Base-by-base conservation (phyloP, 192 early-diverging fungal species). In the Backusella morwellensis region DNA sequence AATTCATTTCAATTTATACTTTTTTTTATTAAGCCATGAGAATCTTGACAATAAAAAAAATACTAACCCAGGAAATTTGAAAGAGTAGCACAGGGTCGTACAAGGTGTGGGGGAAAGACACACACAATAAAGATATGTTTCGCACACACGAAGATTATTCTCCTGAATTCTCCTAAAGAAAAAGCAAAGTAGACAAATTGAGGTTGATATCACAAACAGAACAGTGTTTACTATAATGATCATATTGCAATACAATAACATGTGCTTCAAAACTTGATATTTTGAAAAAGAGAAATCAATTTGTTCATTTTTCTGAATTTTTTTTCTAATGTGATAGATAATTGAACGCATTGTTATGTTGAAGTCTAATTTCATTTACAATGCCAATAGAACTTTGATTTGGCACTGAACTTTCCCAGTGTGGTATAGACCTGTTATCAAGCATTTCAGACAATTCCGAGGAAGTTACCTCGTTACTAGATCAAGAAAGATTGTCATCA, bases 81-180 rank as follows among this genome's bases (percentile, higher is more conserved):
- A 63, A 14, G 56, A 63, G 56, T 63, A 26, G 26, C 11, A 63
- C 56, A 63, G 9, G 26, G 56, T 63, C 23, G 26, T 14, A 63
- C 56, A 12, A 63, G 7, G 56, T 63, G 56, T 63, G 56, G 56
- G 52, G 56, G 26, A 63, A 63, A n/a, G 23, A 50, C 26, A 5
- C 21, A 56, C 56, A 63, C 11, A 63, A 63, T 63, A 63, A 63
- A 12, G 56, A 26, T 21, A 63, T 63, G 56, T 63, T 63, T 63
- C 56, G 56, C 56, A 63, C 56, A 63, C 56, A 63, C 56, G 56
- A 63, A 29, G 23, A 63, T 63, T 63, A 63, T 29, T 63, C 56
- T 63, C 56, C 56, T 63, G 56, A 63, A 63, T 63, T 63, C 56
- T 63, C 56, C 56, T 63, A 29, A 63, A 26, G 56, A 63, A 63